Evolutionary conservation across 345 rosid genomes (phyloP).

Genomic region (Eucalyptus tenuipes): DNA sequence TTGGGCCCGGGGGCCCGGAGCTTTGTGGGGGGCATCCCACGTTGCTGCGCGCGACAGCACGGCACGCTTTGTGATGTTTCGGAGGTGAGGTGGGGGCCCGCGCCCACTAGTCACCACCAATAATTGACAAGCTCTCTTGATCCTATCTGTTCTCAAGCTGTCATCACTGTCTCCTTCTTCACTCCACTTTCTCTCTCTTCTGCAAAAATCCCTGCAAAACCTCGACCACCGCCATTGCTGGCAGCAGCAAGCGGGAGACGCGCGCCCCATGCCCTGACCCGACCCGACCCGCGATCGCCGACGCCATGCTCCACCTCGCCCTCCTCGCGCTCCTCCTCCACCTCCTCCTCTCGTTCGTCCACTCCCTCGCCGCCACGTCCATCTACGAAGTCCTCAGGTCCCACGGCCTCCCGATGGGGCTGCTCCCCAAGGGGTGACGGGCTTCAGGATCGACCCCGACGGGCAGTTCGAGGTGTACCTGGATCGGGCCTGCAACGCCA

Average conservation of each 20-base stretch:
- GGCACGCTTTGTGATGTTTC: not conserved
- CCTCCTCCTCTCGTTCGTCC: constrained; percentile 1
- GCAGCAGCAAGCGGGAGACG: not conserved
- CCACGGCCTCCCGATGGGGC: constrained; percentile 69
- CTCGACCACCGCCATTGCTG: not conserved
- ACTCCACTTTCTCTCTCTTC: not conserved
- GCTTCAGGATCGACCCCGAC: constrained; percentile 28
- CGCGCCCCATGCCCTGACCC: not conserved
- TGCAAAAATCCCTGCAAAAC: not conserved
- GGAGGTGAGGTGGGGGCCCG: not conserved
- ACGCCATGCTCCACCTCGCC: constrained; percentile 5
- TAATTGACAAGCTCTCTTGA: constrained; percentile 33
- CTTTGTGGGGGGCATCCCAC: not conserved
- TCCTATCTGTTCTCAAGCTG: constrained; percentile 61
- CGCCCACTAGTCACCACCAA: constrained; percentile 16
- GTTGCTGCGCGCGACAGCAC: not conserved
- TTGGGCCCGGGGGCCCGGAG: not conserved
- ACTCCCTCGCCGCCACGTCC: constrained; percentile 11
- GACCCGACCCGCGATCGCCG: not conserved
- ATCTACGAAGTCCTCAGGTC: constrained; percentile 46
- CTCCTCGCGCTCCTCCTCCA: constrained; percentile 17
- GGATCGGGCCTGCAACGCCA: constrained; percentile 78
- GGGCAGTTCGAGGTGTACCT: constrained; percentile 66
- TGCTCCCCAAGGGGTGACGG: constrained; percentile 64
- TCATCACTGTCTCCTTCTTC: constrained; percentile 24